Conservation (phyloP, 1,139 yeast genomes). For the Arxiozyma heterogenica region DNA sequence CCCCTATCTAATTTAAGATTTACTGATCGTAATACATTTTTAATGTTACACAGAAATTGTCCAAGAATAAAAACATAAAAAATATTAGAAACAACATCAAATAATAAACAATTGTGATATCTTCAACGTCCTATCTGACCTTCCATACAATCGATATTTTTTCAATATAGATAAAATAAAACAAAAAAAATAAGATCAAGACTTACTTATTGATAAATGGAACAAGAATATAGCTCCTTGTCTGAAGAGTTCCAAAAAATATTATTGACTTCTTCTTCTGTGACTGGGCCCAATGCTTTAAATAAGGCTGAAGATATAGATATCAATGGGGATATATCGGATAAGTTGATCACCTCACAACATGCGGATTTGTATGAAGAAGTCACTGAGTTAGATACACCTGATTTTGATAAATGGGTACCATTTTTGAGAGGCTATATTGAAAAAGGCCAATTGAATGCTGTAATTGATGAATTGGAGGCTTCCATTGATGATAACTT, state of each 20-base stretch:
- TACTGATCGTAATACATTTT: too few relatives aligned
- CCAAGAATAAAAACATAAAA: too few relatives aligned
- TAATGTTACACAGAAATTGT: too few relatives aligned
- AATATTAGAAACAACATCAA: too few relatives aligned
- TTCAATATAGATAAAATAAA: neutral
- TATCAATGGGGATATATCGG: slow-evolving; percentile 2
- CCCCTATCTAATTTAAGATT: too few relatives aligned
- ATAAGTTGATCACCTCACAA: slow-evolving; percentile 2
- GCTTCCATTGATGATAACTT: slow-evolving; percentile 29
- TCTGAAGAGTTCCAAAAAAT: slow-evolving; percentile 27
- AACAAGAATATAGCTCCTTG: slow-evolving; percentile 9
- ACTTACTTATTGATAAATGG: neutral
- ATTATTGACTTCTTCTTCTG: slow-evolving; percentile 17
- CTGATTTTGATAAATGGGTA: slow-evolving; percentile 28
- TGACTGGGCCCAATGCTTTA: neutral
- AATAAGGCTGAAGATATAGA: slow-evolving; percentile 1
- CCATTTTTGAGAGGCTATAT: slow-evolving; percentile 26
- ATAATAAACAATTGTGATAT: too few relatives aligned
- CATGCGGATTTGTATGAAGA: slow-evolving; percentile 4
- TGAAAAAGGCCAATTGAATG: slow-evolving; percentile 20
- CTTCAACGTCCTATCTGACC: too few relatives aligned
- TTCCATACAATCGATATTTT: too few relatives aligned
- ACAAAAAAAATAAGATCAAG: neutral
- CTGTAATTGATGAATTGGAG: slow-evolving; percentile 24
- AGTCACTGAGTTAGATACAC: slow-evolving; percentile 21